Base-by-base conservation (phyloP, 495 filamentous ascomycete species). In the Xylaria cubensis region DNA sequence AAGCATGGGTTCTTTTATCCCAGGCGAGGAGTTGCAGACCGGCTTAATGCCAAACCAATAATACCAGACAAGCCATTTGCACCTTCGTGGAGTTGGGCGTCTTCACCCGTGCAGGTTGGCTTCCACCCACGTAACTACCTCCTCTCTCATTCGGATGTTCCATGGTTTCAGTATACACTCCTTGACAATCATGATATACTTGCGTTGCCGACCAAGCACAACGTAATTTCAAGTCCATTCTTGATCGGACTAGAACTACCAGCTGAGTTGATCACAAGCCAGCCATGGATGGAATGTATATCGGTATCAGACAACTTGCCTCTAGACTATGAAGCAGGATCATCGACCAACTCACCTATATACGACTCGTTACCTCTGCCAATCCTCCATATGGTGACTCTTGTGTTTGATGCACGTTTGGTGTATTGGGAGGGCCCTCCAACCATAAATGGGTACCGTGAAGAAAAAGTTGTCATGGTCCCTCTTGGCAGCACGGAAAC, bases 61-160 rank as follows among this genome's bases (percentile, higher is more conserved):
- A 21, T 63, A 12, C 63, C 26, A 10, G 24, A 48, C 1, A 34
- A 64, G 59, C 36, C 39, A 50, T 46, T 32, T 48, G 34, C 15
- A 6, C 65, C 65, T n/a, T 67, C 65, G 0, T 67, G 65, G 65
- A 67, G 65, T 42, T 67, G 65, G 65, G 65, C 65, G 10, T 56
- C 44, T 56, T 56, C 65, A 13, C 42, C 42, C 10, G 29, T 24
- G 13, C 10, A 1, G 32, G 7, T 67, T 1, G 3, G 8, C n/a
- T 55, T 67, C 42, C 3, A 26, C 39, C 0, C 3, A 19, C 12
- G 4, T 7, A n/a, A 41, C 2, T 3, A 19, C 4, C 36, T 48
- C 2, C 17, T 44, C 15, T n/a, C 2, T 17, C 0, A 29, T 7
- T 2, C 0, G 42, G 63, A 67, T n/a, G 1, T 17, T 29, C 21